Conservation (phyloP, 345 rosid species). For the Kernera saxatilis region DNA sequence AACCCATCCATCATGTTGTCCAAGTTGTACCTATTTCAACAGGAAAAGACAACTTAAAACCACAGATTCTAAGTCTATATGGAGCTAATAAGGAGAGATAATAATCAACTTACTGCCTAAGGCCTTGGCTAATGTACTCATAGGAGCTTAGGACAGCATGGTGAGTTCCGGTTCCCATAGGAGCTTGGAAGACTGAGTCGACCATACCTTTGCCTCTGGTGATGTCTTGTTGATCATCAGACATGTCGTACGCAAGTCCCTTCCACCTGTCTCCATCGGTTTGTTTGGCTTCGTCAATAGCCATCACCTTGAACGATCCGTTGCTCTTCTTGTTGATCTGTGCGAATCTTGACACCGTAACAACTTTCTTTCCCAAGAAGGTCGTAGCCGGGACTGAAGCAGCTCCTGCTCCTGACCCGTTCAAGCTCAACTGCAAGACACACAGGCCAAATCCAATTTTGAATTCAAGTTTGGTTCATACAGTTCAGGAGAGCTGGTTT, state of each 20-base stretch:
- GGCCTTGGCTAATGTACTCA: conserved; percentile 83
- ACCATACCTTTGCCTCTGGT: conserved; percentile 91
- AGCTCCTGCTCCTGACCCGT: conserved; percentile 61
- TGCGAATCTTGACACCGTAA: conserved; percentile 31
- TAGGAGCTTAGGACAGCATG: conserved; percentile 69
- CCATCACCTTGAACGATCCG: conserved; percentile 46
- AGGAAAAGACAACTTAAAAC: not conserved
- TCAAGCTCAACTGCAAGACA: conserved; percentile 61
- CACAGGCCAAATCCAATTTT: not conserved
- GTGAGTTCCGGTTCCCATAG: conserved; percentile 72
- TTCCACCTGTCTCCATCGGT: conserved; percentile 67
- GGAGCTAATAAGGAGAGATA: not conserved
- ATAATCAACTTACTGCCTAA: conserved; percentile 57
- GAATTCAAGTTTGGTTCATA: not conserved
- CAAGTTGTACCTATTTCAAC: conserved; percentile 47
- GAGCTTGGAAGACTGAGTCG: conserved; percentile 94
- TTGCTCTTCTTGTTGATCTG: conserved; percentile 32
- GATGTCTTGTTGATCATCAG: conserved; percentile 97
- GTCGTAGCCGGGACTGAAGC: conserved; percentile 53
- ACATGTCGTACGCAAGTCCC: conserved; percentile 59
- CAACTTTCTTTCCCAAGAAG: conserved; percentile 78
- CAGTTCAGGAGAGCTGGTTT: conserved; percentile 1
- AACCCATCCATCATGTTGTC: conserved; percentile 83
- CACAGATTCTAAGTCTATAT: not conserved
- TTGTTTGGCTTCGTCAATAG: conserved; percentile 59